phyloP scores from a whole-genome alignment of 805 yeast genomes.

The Schwanniomyces occidentalis region DNA sequence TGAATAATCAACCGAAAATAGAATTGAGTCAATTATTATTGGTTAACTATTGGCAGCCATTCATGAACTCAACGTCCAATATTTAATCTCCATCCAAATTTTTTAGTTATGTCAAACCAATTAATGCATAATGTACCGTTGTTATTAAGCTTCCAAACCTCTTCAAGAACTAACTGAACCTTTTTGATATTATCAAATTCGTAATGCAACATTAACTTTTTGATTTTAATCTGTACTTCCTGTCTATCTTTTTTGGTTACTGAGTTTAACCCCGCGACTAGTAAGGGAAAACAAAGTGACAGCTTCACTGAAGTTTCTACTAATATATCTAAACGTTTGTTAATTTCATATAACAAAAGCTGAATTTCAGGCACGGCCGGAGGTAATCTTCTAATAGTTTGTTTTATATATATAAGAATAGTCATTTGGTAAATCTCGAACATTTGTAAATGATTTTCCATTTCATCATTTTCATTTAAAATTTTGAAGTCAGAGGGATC shows the following conservation, averaged over 20 bases:
- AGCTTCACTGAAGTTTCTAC: conserved; percentile 6
- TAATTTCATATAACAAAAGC: conserved; percentile 4
- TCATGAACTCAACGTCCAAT: no score
- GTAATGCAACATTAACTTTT: conserved; percentile 12
- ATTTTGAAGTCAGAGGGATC: conserved; percentile 1
- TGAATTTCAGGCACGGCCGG: conserved; percentile 16
- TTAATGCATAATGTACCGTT: conserved; percentile 35
- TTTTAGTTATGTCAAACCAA: conserved; percentile 41
- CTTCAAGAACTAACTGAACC: conserved; percentile 35
- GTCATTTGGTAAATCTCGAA: conserved; percentile 10
- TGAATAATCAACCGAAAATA: no score
- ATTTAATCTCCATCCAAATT: conserved; percentile 40
- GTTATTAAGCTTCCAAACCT: conserved; percentile 38
- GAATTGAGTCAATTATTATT: no score
- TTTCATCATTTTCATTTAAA: conserved; percentile 5
- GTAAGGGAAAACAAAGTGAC: conserved; percentile 40
- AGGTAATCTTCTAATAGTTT: conserved; percentile 10
- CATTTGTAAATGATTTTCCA: conserved; percentile 9
- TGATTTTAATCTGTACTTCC: conserved; percentile 1
- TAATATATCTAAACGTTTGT: conserved; percentile 5
- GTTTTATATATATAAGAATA: conserved; percentile 3
- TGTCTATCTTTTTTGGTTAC: conserved; percentile 6
- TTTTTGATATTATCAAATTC: conserved; percentile 35
- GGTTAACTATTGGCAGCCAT: no score
- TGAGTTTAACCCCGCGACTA: conserved; percentile 36